Conservation (phyloP, 441 rosid genomes). For the Cnidoscolus chayamansa region DNA sequence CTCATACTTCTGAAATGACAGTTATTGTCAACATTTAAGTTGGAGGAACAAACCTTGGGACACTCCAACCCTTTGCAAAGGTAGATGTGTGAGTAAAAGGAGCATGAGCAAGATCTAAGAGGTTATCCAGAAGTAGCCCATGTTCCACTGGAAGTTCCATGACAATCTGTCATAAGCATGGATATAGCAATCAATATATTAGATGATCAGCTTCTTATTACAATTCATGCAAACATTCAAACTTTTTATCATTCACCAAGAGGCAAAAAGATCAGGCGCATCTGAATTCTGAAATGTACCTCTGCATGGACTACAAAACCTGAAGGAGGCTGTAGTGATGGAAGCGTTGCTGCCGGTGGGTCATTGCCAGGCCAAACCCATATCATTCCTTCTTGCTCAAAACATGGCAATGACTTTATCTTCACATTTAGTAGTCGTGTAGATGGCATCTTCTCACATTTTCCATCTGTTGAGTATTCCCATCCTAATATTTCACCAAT, state of each 20-base stretch:
- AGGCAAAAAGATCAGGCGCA: slow-evolving; percentile 10
- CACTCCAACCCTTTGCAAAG: slow-evolving; percentile 96
- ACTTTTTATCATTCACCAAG: neutral
- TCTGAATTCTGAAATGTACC: slow-evolving; percentile 38
- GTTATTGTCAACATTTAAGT: neutral
- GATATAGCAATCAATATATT: neutral
- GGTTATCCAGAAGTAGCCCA: slow-evolving; percentile 88
- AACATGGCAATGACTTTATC: slow-evolving; percentile 75
- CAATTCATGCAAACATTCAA: neutral
- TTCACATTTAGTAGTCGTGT: slow-evolving; percentile 61
- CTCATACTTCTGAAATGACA: neutral
- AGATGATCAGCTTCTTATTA: slow-evolving; percentile 8
- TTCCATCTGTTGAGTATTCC: slow-evolving; percentile 92
- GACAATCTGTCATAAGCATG: slow-evolving; percentile 54
- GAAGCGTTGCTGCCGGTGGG: slow-evolving; percentile 70
- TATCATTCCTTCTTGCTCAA: slow-evolving; percentile 92
- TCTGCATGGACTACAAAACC: slow-evolving; percentile 89
- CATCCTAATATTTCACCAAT: slow-evolving; percentile 52
- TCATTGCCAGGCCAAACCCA: slow-evolving; percentile 96
- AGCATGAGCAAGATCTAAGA: slow-evolving; percentile 92
- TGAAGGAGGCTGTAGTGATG: slow-evolving; percentile 78
- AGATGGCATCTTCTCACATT: slow-evolving; percentile 91
- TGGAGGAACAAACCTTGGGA: slow-evolving; percentile 64
- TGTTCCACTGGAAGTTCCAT: slow-evolving; percentile 98
- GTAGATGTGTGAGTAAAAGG: slow-evolving; percentile 96